Base-by-base conservation (phyloP, 176 grass and related monocot genomes). In the Themeda triandra region DNA sequence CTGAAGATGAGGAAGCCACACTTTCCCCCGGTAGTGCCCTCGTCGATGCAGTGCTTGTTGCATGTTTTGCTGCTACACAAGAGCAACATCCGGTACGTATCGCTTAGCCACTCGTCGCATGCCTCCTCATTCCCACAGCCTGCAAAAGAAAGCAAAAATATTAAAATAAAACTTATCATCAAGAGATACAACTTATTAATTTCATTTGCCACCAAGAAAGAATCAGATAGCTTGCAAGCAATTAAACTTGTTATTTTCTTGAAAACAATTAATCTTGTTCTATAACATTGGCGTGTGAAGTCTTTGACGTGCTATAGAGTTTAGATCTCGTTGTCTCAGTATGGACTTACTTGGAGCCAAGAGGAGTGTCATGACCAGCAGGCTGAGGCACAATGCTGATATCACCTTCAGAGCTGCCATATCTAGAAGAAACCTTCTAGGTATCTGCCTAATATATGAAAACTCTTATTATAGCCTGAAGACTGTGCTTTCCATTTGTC, bases 1-100 rank as follows among this genome's bases (percentile, higher is more conserved):
- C 64, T 33, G 64, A 25, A 31, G 29, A 69, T 35, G 78, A 80
- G 42, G 7, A 80, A 36, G 44, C 78, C 78, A 13, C 63, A 80
- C 44, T 32, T 17, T 1, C 78, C 40, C 28, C 63, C 68, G 6
- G 78, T 80, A 21, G 42, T 63, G 4, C 63, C 78, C 5, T 80
- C 78, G 42, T 6, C 13, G 41, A 80, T 31, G 78, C 78, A 67
- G 42, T 49, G 30, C 19, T 51, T 42, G 19, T 15, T 42, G 36
- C 67, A 82, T 23, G 21, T 82, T n/a, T 30, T 8, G 80, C 49
- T 60, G 49, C 80, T 82, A 6, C 66, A 82, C 51, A 59, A 6
- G 11, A 82, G 14, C 33, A 82, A 11, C 80, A 60, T 71, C 11
- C 3, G 53, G 66, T 71, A 82, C 19, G 48, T 82, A 25, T 70